Evolutionary conservation across 179 eudicot genomes (phyloP).

Genomic region (Nepenthes alata): DNA sequence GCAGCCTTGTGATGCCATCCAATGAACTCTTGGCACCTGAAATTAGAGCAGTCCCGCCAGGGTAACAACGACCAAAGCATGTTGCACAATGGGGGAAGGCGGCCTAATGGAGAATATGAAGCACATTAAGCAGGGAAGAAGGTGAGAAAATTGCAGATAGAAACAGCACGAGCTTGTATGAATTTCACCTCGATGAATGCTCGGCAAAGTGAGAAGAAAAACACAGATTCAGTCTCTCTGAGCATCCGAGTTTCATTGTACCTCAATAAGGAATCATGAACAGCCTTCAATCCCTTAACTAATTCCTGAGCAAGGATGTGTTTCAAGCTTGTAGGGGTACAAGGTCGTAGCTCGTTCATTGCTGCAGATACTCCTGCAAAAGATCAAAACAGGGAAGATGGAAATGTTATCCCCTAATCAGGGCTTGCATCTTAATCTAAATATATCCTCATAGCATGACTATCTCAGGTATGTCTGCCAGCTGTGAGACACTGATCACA

Average conservation of each 20-base stretch:
- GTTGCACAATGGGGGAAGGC: conserved; percentile 75
- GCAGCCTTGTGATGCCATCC: conserved; percentile 54
- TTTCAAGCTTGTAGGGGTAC: conserved; percentile 88
- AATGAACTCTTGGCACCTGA: conserved; percentile 57
- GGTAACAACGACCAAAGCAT: conserved; percentile 91
- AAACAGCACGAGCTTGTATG: not conserved
- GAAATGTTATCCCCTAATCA: not conserved
- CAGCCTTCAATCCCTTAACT: conserved; percentile 67
- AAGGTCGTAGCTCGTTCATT: conserved; percentile 93
- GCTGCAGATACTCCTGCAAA: conserved; percentile 78
- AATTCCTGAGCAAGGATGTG: conserved; percentile 86
- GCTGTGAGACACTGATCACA: too few species aligned
- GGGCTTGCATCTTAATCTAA: not conserved
- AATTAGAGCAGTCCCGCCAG: conserved; percentile 61
- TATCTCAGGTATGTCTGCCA: too few species aligned
- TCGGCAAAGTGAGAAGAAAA: conserved; percentile 85
- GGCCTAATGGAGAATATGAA: conserved; percentile 27
- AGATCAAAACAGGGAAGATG: not conserved
- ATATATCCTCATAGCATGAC: too few species aligned
- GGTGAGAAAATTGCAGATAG: not conserved
- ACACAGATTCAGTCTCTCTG: conserved; percentile 65
- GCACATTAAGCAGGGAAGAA: not conserved
- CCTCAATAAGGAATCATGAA: conserved; percentile 70
- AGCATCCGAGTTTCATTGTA: conserved; percentile 78
- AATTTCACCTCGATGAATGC: conserved; percentile 75